Evolutionary conservation across 108 stramenopile genomes (phyloP), one percentile per base, ranked within the genome.

Genomic region (Cyclostephanos tholiformis): DNA sequence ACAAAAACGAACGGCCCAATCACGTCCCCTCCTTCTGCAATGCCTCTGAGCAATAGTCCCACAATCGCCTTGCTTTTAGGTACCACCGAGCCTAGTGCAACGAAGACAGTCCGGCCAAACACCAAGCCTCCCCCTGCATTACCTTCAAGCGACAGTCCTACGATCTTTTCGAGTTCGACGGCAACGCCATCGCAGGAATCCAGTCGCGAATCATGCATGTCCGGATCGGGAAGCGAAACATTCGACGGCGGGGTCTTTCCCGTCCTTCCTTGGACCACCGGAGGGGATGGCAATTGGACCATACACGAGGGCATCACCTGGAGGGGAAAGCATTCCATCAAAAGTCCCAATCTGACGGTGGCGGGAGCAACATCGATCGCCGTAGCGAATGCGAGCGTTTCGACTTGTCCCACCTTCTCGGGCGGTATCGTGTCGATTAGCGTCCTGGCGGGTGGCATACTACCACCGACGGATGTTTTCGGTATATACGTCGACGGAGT

Each of bases 171-270:
- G 26, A 55, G 23, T 26, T 55, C 4, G 14, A 27, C 53, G 6
- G 0, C 11, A 27, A 20, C 23, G 10, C 53, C 53, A 13, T 55
- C 44, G 44, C 44, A 46, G 16, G 14, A 46, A 16, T 14, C 53
- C 26, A 55, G 53, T 55, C 1, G 2, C 13, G 53, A 55, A 12
- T 0, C 25, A 13, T 55, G 53, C 23, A 55, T 55, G 26, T 55
- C 53, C 26, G 53, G 26, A 55, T 27, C 53, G 0, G 23, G 4
- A 4, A 55, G 22, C 12, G 64, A 56, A 51, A 58, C 58, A 57
- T 74, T 74, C 49, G 73, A 74, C 3, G 59, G 51, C 35, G 73
- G 73, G 0, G 69, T 66, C 17, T 78, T 78, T 22, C 77, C 77
- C 30, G n/a, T 35, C 29, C n/a, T 70, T 16, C 77, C 77, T 7